These are phyloP conservation scores for Lactifluus rugatus DNA, from an alignment of 768 basidiomycete genomes.

Conservation along the genomic window DNA sequence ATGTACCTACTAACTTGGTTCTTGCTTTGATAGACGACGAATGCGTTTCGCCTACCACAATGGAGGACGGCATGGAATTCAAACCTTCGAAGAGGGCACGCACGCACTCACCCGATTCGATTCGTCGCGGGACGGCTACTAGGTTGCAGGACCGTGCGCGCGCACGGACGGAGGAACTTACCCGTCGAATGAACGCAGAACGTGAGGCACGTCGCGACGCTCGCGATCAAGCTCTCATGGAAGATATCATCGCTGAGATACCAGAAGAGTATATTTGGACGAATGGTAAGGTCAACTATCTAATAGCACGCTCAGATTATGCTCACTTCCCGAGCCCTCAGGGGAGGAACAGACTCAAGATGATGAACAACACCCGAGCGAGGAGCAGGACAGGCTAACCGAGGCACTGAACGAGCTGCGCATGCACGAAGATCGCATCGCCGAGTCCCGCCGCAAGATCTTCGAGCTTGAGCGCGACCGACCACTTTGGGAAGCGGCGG, in stretches of 20 bases:
- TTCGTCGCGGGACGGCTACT: constrained; percentile 31
- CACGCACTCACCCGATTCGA: constrained; percentile 36
- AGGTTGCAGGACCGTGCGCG: constrained; percentile 34
- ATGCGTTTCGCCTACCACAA: not conserved
- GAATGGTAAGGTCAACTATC: not conserved
- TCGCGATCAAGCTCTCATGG: constrained; percentile 32
- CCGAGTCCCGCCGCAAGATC: constrained; percentile 57
- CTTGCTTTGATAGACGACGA: not conserved
- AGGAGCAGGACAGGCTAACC: constrained; percentile 15
- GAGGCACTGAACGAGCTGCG: constrained; percentile 22
- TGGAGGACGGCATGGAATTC: not conserved
- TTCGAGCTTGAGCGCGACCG: constrained; percentile 56
- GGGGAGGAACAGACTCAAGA: not conserved
- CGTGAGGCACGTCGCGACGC: constrained; percentile 29
- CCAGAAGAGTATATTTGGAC: constrained; percentile 10
- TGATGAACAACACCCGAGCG: not conserved
- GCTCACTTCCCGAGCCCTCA: not conserved
- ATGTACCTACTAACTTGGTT: not conserved
- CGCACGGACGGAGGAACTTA: constrained; percentile 33
- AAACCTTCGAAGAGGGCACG: constrained; percentile 39
- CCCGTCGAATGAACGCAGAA: constrained; percentile 26
- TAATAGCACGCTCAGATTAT: not conserved
- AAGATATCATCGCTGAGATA: constrained; percentile 28
- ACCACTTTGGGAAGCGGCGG: constrained; percentile 51
- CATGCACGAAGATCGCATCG: constrained; percentile 36